These are phyloP conservation scores for Cutaneotrichosporon spelunceum DNA, from an alignment of 1,284 basidiomycete species.

Conservation along the genomic window DNA sequence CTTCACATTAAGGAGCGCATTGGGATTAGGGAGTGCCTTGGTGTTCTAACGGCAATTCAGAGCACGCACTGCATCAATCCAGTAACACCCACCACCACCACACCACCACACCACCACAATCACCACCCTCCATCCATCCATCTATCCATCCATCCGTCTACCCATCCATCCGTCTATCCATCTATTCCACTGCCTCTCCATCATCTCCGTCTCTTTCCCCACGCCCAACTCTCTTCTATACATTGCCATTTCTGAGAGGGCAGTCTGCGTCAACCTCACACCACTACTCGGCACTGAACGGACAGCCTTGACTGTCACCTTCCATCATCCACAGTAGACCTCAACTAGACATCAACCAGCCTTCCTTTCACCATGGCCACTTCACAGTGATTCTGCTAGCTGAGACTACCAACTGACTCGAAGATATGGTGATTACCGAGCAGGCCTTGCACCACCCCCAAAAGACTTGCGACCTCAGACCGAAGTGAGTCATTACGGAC, in stretches of 20 bases:
- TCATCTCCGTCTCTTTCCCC: not conserved
- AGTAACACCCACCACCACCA: too few relatives aligned
- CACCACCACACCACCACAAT: not conserved
- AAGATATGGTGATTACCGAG: conserved; percentile 34
- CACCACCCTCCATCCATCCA: conserved; percentile 1
- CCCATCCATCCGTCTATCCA: not conserved
- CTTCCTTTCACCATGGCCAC: conserved; percentile 44
- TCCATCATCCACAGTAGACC: not conserved
- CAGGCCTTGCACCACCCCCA: conserved; percentile 70
- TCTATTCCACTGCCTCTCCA: too few relatives aligned
- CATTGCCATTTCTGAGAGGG: not conserved
- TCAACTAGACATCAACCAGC: conserved; percentile 1
- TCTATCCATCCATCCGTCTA: not conserved
- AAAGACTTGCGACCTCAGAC: conserved; percentile 91
- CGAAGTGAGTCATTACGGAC: conserved; percentile 55
- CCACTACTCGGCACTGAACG: not conserved
- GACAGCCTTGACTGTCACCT: not conserved
- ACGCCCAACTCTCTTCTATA: not conserved
- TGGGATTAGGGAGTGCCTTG: too few relatives aligned
- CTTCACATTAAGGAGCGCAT: not conserved
- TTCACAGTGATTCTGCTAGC: conserved; percentile 37
- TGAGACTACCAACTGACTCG: not conserved
- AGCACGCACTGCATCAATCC: too few relatives aligned
- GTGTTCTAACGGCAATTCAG: too few relatives aligned
- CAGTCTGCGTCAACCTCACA: not conserved